Evolutionary conservation across 2,329 filamentous ascomycete species (phyloP), one percentile per base, ranked within the genome.

Genomic region (Cordyceps tenuipes): DNA sequence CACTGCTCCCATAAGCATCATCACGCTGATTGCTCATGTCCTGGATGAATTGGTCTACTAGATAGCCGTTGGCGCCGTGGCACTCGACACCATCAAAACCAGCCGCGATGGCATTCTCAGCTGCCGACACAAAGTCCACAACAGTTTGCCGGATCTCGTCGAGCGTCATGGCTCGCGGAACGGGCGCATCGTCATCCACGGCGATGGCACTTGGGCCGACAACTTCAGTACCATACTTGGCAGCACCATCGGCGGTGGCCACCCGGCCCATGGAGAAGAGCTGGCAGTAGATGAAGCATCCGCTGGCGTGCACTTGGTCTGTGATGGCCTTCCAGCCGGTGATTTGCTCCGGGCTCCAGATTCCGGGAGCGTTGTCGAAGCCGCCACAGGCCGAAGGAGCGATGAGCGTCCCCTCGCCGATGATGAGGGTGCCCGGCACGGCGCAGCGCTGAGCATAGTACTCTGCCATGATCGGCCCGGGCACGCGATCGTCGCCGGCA

Each of bases 71-170:
- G 3, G 79, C 79, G 6, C 67, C 75, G 64, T 79, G 75, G 21
- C 76, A 69, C 65, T 90, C 87, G 58, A 91, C 83, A 17, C 82
- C 84, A 67, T 91, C 88, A 54, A 86, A 86, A 0, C 88, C 88
- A 34, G 79, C 77, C 17, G 82, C 68, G 1, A 89, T 70, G 0
- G 87, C 79, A 31, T 81, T 75, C 62, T 78, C 76, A 1, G 79
- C 75, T 1, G 79, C 78, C 0, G 75, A 77, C 0, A 77, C 80
- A 71, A 79, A 90, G 1, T 82, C 82, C 2, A 68, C 68, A 71
- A 89, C 87, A 61, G 83, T 76, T 4, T 78, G 70, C 62, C 81
- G 73, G 60, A 91, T 91, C 26, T 90, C 86, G 1, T 79, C 72
- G 52, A 81, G 75, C 0, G 80, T 86, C 81, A 91, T 81, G 34